Evolutionary conservation across 768 basidiomycete species (phyloP), one percentile per base, ranked within the genome.

Genomic region (Suillus luteus): DNA sequence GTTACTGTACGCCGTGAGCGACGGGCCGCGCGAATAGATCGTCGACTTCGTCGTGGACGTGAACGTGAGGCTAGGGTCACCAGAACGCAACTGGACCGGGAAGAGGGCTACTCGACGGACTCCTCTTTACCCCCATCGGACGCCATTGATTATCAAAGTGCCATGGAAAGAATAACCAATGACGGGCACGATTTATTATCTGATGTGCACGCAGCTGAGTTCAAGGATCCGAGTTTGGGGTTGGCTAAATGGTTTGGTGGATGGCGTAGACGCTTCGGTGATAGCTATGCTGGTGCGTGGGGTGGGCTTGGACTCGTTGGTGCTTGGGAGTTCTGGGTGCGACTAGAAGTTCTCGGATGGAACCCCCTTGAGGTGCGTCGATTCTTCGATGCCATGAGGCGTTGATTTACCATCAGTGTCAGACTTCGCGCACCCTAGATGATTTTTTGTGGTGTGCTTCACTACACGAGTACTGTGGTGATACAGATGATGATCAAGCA

Each of bases 261-360:
- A 64, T 98, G 96, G 96, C 81, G 94, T 60, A 81, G 84, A 65
- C 82, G 81, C 65, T 94, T 90, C 68, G 80, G 80, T 6, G 95
- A 98, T 66, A 93, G 85, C 64, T 98, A 96, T 76, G 78, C 83
- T 2, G 88, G 91, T 44, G 96, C 96, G 5, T 98, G 92, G 82
- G 95, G 95, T 55, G 92, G 95, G 5, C 79, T 96, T 61, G 93
- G 90, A 0, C 82, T 95, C 49, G 87, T 96, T 1, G 88, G 88
- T 58, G 92, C 92, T 55, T 96, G 95, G 94, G 95, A 95, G 75
- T 96, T 95, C 73, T 96, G 93, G 93, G 86, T 86, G n/a, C 81
- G 94, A 62, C 78, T 94, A 63, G 95, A 98, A 77, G 82, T 89
- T 66, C 77, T 93, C 12, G 91, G 89, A 4, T 97, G 96, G 96